Evolutionary conservation across 352 stramenopile genomes (phyloP).

Genomic region (Phytopythium helicoides): DNA sequence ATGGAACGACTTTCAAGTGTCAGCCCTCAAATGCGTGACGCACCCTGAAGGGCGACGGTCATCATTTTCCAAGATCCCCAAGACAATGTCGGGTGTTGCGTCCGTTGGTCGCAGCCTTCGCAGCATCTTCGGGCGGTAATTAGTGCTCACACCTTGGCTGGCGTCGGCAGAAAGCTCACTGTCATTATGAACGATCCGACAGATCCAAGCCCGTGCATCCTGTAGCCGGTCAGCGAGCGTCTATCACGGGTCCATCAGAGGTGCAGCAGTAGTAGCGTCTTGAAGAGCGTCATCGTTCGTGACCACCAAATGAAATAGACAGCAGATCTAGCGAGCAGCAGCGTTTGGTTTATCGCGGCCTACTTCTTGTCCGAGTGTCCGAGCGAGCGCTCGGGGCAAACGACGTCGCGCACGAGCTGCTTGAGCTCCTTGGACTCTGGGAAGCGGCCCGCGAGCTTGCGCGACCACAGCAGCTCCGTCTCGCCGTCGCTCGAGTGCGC

Average conservation of each 20-base stretch:
- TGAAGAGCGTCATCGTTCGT: no score
- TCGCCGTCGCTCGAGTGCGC: slow-evolving; percentile 41
- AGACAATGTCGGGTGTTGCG: slow-evolving; percentile 37
- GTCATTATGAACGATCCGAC: no score
- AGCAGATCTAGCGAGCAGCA: no score
- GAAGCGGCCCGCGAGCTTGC: slow-evolving; percentile 78
- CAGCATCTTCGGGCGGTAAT: slow-evolving; percentile 47
- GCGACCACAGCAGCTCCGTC: slow-evolving; percentile 82
- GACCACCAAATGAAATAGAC: no score
- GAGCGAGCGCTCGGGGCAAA: slow-evolving; percentile 80
- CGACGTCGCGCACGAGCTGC: slow-evolving; percentile 87
- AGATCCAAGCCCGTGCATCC: slow-evolving; percentile 34
- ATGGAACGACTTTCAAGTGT: slow-evolving; percentile 71
- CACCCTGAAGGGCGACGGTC: slow-evolving; percentile 38
- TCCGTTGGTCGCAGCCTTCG: slow-evolving; percentile 63
- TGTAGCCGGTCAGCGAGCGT: not conserved
- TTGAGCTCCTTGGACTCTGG: slow-evolving; percentile 93
- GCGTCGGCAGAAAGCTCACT: no score
- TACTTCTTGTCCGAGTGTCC: slow-evolving; percentile 80
- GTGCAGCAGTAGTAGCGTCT: not conserved
- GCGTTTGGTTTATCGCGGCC: no score
- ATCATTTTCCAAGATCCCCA: slow-evolving; percentile 35
- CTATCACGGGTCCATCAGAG: not conserved
- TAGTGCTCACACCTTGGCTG: not conserved
- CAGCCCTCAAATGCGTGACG: slow-evolving; percentile 65